Conservation (phyloP, 495 filamentous ascomycete species). For the Neurospora sp. region DNA sequence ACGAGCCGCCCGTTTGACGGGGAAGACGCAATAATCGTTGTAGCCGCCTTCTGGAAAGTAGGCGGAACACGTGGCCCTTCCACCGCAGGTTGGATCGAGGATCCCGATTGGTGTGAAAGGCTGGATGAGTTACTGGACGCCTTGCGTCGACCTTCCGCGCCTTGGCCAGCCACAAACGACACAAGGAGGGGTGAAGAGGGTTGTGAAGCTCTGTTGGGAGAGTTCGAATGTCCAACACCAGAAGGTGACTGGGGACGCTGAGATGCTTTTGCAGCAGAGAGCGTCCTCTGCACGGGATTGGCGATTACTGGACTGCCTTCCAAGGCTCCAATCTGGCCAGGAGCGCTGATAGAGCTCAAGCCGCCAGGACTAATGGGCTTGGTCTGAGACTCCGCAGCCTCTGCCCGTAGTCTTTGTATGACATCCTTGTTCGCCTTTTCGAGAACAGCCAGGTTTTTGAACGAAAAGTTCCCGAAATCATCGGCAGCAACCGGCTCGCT, state of each 20-base stretch:
- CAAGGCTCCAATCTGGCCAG: slow-evolving; percentile 45
- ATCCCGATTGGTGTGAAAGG: slow-evolving; percentile 66
- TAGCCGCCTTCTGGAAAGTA: slow-evolving; percentile 48
- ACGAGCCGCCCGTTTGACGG: slow-evolving; percentile 61
- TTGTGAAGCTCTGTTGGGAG: slow-evolving; percentile 78
- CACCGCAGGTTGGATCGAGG: slow-evolving; percentile 65
- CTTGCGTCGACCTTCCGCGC: slow-evolving; percentile 38
- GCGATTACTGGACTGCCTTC: slow-evolving; percentile 81
- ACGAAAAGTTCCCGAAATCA: slow-evolving; percentile 93
- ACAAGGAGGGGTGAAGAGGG: slow-evolving; percentile 91
- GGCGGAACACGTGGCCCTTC: slow-evolving; percentile 56
- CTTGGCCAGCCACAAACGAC: slow-evolving; percentile 74
- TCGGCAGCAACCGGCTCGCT: slow-evolving; percentile 84
- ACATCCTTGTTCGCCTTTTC: slow-evolving; percentile 99
- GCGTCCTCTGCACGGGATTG: slow-evolving; percentile 66
- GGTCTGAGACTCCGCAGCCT: slow-evolving; percentile 63
- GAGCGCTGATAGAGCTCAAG: slow-evolving; percentile 30
- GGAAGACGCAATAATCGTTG: slow-evolving; percentile 55
- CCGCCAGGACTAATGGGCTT: slow-evolving; percentile 37
- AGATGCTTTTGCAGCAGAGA: slow-evolving; percentile 64
- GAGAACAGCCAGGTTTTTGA: slow-evolving; percentile 93
- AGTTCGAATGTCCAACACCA: slow-evolving; percentile 64
- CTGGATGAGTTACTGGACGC: slow-evolving; percentile 83
- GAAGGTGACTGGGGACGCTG: slow-evolving; percentile 84
- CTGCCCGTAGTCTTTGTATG: slow-evolving; percentile 86